These are phyloP conservation scores for Wakefieldia striispora DNA, from an alignment of 768 basidiomycete species.

Conservation along the genomic window DNA sequence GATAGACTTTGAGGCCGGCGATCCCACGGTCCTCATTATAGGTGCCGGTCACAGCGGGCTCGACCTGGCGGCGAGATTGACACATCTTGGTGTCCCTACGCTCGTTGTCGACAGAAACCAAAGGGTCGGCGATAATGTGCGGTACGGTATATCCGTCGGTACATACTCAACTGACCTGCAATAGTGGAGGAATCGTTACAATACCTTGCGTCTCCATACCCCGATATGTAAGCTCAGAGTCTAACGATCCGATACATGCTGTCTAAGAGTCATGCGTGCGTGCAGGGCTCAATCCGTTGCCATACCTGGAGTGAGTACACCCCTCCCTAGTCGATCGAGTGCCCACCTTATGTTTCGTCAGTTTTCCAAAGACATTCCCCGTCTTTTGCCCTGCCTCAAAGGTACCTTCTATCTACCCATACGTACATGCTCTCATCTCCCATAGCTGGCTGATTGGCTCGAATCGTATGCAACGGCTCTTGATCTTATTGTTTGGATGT, in stretches of 20 bases:
- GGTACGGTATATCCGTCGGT: not conserved
- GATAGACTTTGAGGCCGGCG: constrained; percentile 40
- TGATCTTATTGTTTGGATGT: constrained; percentile 63
- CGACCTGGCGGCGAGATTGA: constrained; percentile 58
- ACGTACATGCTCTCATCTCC: not conserved
- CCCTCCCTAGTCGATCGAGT: not conserved
- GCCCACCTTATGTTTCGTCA: constrained; percentile 15
- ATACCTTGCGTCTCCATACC: constrained; percentile 53
- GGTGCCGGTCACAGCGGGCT: constrained; percentile 69
- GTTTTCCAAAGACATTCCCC: constrained; percentile 56
- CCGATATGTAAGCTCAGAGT: constrained; percentile 41
- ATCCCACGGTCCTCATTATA: constrained; percentile 59
- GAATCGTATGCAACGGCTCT: constrained; percentile 56
- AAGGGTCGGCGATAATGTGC: constrained; percentile 48
- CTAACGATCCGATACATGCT: not conserved
- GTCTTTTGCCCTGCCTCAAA: constrained; percentile 49
- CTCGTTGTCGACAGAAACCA: constrained; percentile 53
- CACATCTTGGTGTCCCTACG: constrained; percentile 50
- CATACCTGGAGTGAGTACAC: constrained; percentile 49
- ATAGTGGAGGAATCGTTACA: constrained; percentile 56
- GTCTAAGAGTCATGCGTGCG: not conserved
- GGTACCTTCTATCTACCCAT: constrained; percentile 22
- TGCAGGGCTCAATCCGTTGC: constrained; percentile 51
- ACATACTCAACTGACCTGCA: constrained; percentile 3
- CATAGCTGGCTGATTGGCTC: constrained; percentile 59